Evolutionary conservation across 1,284 basidiomycete genomes (phyloP).

Genomic region (Cystobasidium slooffiae): DNA sequence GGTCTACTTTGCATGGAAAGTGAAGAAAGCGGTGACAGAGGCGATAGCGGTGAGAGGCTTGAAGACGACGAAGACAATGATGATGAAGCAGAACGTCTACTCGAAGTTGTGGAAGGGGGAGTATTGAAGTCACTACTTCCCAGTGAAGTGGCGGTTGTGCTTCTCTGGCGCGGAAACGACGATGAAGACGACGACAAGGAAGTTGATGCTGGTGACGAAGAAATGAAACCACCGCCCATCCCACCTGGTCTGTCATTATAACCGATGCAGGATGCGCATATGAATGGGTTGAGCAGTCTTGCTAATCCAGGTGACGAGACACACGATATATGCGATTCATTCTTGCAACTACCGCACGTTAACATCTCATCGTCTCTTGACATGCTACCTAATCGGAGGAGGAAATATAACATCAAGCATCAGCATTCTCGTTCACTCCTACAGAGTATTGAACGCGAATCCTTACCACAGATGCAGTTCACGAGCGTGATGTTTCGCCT

Average conservation of each 20-base stretch:
- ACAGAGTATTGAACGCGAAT: too few species aligned
- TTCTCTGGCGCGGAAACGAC: too few species aligned
- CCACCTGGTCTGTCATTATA: conserved; percentile 2
- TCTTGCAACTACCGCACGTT: conserved; percentile 13
- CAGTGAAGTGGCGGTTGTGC: too few species aligned
- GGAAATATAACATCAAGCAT: too few species aligned
- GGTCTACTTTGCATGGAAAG: not conserved
- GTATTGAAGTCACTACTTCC: too few species aligned
- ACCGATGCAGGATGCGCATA: not conserved
- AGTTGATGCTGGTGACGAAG: not conserved
- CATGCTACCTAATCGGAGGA: not conserved
- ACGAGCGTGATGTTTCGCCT: not conserved
- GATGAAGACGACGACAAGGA: too few species aligned
- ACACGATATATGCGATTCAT: conserved; percentile 11
- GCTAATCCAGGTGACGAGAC: conserved; percentile 5
- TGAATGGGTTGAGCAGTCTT: conserved; percentile 11
- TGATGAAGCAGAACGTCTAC: not conserved
- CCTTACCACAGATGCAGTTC: conserved; percentile 8
- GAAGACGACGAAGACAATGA: not conserved
- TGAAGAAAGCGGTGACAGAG: not conserved
- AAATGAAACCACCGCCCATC: not conserved
- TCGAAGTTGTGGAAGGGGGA: too few species aligned
- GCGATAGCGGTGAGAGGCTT: not conserved
- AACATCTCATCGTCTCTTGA: conserved; percentile 8
- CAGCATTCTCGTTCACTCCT: too few species aligned